Evolutionary conservation across 768 basidiomycete genomes (phyloP).

Genomic region (Kwoniella pini): DNA sequence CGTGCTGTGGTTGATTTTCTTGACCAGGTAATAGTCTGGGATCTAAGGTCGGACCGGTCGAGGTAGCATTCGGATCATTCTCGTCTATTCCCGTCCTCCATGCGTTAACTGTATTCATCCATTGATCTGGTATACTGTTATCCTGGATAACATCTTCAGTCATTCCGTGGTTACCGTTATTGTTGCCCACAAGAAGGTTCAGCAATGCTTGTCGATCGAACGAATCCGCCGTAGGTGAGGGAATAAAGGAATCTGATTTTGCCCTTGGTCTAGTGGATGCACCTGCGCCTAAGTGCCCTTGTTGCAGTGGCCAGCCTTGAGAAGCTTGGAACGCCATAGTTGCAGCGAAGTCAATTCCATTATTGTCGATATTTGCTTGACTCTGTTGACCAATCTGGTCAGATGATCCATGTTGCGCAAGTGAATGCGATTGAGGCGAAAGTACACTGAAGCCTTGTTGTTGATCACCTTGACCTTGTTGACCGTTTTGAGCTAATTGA

Average conservation of each 20-base stretch:
- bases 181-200: constrained; percentile 12
- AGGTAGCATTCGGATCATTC: neutral
- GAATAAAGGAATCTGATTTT: constrained; percentile 47
- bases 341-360: constrained; percentile 23
- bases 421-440: constrained; percentile 14
- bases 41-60: constrained; percentile 29
- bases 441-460: constrained; percentile 18
- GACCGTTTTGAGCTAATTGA: constrained; percentile 17
- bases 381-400: constrained; percentile 3
- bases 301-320: constrained; percentile 20
- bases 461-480: constrained; percentile 12
- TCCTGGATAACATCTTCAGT: constrained; percentile 1
- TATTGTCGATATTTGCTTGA: constrained; percentile 1
- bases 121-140: constrained; percentile 22
- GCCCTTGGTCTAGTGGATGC: constrained; percentile 33
- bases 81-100: constrained; percentile 31
- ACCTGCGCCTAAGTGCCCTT: constrained; percentile 15
- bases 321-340: constrained; percentile 21
- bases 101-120: constrained; percentile 33
- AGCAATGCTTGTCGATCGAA: constrained; percentile 36
- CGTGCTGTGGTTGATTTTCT: constrained; percentile 10
- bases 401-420: constrained; percentile 9
- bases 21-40: constrained; percentile 39
- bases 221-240: constrained; percentile 18
- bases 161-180: constrained; percentile 1